These are phyloP conservation scores for Fusarium dlaminii DNA, from an alignment of 2,329 filamentous ascomycete genomes.

Conservation along the genomic window DNA sequence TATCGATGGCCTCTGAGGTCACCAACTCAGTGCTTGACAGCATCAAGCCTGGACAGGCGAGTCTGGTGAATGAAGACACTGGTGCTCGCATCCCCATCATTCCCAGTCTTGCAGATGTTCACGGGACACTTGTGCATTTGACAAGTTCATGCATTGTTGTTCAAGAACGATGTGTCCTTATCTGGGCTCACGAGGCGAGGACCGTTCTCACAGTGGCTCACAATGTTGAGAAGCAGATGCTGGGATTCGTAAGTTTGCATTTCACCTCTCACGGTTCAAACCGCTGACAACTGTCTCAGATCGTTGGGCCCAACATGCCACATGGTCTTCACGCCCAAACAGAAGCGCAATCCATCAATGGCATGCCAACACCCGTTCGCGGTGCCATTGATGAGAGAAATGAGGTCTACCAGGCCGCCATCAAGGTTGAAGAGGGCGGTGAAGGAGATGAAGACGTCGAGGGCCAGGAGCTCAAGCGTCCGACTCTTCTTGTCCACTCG, in stretches of 20 bases:
- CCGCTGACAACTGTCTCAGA: neutral
- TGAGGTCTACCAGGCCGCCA: constrained; percentile 36
- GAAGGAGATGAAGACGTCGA: constrained; percentile 36
- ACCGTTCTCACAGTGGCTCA: constrained; percentile 38
- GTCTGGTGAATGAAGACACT: constrained; percentile 32
- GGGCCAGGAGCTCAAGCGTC: constrained; percentile 29
- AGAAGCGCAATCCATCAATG: constrained; percentile 31
- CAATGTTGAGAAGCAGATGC: constrained; percentile 40
- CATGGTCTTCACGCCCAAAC: constrained; percentile 34
- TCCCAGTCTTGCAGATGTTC: constrained; percentile 26
- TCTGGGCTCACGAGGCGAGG: constrained; percentile 40
- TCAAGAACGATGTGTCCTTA: constrained; percentile 35
- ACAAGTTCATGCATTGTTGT: constrained; percentile 37
- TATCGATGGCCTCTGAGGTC: constrained; percentile 41
- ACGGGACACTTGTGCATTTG: constrained; percentile 15
- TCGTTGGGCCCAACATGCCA: constrained; percentile 41
- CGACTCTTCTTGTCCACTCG: constrained; percentile 36
- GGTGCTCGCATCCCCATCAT: constrained; percentile 40
- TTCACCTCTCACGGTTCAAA: neutral
- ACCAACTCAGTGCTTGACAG: constrained; percentile 32
- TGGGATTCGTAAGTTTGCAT: constrained; percentile 33
- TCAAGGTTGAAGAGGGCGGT: constrained; percentile 42
- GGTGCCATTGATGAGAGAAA: constrained; percentile 42
- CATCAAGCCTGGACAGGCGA: constrained; percentile 31
- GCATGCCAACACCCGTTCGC: constrained; percentile 31